A percentile compares a stretch with the other conserved stretches of the same genome.
Evolutionary conservation across 768 basidiomycete genomes (phyloP).

Genomic region (Coprinopsis strossmayeri): DNA sequence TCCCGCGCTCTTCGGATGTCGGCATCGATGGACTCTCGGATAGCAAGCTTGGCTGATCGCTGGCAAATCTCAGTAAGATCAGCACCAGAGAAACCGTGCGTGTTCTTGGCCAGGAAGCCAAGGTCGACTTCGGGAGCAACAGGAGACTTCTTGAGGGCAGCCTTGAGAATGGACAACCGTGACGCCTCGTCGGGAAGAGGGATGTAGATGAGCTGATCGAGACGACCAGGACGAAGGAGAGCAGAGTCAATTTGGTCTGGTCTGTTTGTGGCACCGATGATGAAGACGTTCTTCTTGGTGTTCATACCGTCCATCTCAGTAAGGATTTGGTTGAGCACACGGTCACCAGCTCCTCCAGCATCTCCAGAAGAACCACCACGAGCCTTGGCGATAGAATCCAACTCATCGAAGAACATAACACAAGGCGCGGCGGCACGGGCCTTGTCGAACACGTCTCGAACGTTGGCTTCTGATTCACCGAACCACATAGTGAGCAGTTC

Average conservation of each 20-base stretch:
- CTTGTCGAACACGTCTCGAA: conserved; percentile 99
- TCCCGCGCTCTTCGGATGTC: conserved; percentile 80
- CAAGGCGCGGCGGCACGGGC: conserved; percentile 98
- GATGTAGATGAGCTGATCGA: conserved; percentile 99
- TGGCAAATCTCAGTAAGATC: conserved; percentile 99
- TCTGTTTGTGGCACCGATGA: conserved; percentile 95
- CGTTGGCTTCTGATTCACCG: conserved; percentile 99
- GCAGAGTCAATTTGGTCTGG: conserved; percentile 95
- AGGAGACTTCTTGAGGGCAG: conserved; percentile 89
- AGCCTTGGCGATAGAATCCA: conserved; percentile 98
- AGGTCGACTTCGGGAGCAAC: conserved; percentile 80
- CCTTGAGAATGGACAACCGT: conserved; percentile 86
- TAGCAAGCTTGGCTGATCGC: conserved; percentile 94
- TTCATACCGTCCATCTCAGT: conserved; percentile 99
- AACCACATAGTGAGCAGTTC: conserved; percentile 99
- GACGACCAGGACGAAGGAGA: conserved; percentile 92
- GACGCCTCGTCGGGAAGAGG: conserved; percentile 94
- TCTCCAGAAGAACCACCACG: conserved; percentile 89
- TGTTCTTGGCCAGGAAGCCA: conserved; percentile 79
- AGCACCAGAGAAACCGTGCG: conserved; percentile 98
- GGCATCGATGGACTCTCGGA: conserved; percentile 89
- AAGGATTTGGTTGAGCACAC: conserved; percentile 94
- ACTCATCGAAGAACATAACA: conserved; percentile 99
- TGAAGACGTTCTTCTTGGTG: conserved; percentile 98
- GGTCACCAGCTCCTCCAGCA: conserved; percentile 94